These are phyloP conservation scores for Fennellomyces sp. DNA, from an alignment of 371 early-diverging fungal genomes.

Conservation along the genomic window DNA sequence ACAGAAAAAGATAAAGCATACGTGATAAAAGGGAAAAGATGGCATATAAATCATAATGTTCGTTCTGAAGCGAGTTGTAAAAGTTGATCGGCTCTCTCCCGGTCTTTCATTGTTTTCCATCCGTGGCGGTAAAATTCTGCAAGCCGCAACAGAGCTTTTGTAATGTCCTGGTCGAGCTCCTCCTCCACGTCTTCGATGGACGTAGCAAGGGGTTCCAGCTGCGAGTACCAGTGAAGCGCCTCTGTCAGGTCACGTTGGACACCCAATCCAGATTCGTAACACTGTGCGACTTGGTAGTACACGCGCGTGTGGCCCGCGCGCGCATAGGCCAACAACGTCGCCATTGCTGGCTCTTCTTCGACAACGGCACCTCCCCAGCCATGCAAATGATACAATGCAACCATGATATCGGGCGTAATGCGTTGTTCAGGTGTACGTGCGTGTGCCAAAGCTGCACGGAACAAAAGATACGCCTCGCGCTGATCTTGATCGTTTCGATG, in stretches of 20 bases:
- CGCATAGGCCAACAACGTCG: conserved; percentile 21
- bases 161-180: conserved; percentile 32
- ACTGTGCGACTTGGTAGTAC: conserved; percentile 72
- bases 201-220: background rate
- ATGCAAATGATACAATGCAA: conserved; percentile 36
- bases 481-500: conserved; percentile 8
- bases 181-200: conserved; percentile 12
- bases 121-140: conserved; percentile 40
- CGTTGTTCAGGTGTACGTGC: background rate
- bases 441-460: conserved; percentile 15
- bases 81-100: conserved; percentile 24
- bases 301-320: conserved; percentile 1
- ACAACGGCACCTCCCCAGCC: conserved; percentile 30
- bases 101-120: conserved; percentile 13
- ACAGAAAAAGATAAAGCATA: background rate
- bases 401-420: conserved; percentile 19
- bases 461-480: conserved; percentile 13
- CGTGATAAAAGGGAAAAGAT: background rate
- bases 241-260: conserved; percentile 44
- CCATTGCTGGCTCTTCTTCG: conserved; percentile 25
- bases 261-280: conserved; percentile 76
- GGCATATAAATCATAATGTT: background rate
- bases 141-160: conserved; percentile 30
- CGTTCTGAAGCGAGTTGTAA: conserved; percentile 26
- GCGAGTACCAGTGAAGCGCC: conserved; percentile 66